Evolutionary conservation across 164 flowering plant species (phyloP), one percentile per base, ranked within the genome.

Genomic region (Umbellularia californica): DNA sequence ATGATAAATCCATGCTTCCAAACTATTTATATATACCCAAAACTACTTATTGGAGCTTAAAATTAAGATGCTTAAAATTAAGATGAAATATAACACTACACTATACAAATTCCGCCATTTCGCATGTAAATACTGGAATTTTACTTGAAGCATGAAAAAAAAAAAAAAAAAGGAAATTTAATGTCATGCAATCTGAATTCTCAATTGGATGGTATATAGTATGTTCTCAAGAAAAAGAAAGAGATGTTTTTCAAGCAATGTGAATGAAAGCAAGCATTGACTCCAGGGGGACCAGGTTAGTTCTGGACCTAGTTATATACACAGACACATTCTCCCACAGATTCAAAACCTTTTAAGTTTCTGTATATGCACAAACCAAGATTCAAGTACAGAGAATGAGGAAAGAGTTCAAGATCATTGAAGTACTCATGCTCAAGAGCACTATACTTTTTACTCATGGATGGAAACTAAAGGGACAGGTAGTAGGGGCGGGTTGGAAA

Each of bases 351-450:
- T 65, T 66, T 68, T 41, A 41, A 41, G 47, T 41, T 50, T 51
- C 47, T 52, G 74, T 33, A 41, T 62, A 28, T 50, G 58, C 64
- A 70, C 73, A 69, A 67, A 52, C 65, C 15, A 24, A 50, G 63
- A 79, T 52, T 25, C 63, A 55, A 68, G 27, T 74, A 73, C 75
- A 74, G 60, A 27, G 72, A 58, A 70, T 30, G 11, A 52, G 11
- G 58, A 41, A 41, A 41, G 47, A 7, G 47, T 41, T 81, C 85
- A 64, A 88, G 73, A 75, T 92, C 97, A 86, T 89, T 91, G 88
- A 94, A 95, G 89, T 93, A 95, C 51, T 89, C 97, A 70, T 95
- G 98, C 87, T 88, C 92, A n/a, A 95, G 94, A 12, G 97, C 98
- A 77, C 58, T 83, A 30, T 30, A 3, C 35, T 30, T 30, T 30